phyloP scores from a whole-genome alignment of 768 basidiomycete genomes.

The Lentinula raphanica region DNA sequence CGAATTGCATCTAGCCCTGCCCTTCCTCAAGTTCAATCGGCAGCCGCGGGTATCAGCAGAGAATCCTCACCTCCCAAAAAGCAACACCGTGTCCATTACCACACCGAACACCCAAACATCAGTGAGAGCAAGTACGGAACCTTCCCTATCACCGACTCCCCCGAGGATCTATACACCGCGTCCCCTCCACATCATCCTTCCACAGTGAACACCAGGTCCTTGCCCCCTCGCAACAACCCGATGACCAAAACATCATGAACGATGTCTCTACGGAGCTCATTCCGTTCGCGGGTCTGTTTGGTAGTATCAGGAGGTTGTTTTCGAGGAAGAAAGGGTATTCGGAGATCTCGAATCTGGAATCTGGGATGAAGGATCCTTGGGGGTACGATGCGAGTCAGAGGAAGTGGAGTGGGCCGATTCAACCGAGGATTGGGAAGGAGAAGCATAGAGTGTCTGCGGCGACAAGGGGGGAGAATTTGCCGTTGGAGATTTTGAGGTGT shows the following conservation, averaged over 20 bases:
- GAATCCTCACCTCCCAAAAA: not conserved
- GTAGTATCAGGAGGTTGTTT: constrained; percentile 7
- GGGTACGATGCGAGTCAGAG: constrained; percentile 10
- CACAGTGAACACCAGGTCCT: constrained; percentile 4
- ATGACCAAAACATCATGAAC: constrained; percentile 9
- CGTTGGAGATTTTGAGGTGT: constrained; percentile 49
- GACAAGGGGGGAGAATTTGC: constrained; percentile 45
- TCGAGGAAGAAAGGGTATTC: not conserved
- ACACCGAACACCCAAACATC: not conserved
- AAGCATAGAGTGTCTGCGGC: constrained; percentile 24
- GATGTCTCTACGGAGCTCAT: constrained; percentile 22
- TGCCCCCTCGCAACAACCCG: constrained; percentile 2
- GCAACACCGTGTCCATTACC: not conserved
- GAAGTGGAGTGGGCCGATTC: constrained; percentile 34
- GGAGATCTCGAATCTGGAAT: not conserved
- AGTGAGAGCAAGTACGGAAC: constrained; percentile 7
- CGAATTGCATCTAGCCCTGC: constrained; percentile 10
- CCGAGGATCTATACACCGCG: constrained; percentile 1
- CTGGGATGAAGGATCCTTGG: constrained; percentile 8
- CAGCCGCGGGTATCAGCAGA: not conserved
- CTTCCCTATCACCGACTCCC: constrained; percentile 5
- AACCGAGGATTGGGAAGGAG: constrained; percentile 18
- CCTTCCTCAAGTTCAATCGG: constrained; percentile 1
- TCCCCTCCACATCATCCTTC: not conserved
- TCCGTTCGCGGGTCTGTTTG: constrained; percentile 20